Base-by-base conservation (phyloP, 2,329 filamentous ascomycete genomes). In the Colletotrichum eleusines region DNA sequence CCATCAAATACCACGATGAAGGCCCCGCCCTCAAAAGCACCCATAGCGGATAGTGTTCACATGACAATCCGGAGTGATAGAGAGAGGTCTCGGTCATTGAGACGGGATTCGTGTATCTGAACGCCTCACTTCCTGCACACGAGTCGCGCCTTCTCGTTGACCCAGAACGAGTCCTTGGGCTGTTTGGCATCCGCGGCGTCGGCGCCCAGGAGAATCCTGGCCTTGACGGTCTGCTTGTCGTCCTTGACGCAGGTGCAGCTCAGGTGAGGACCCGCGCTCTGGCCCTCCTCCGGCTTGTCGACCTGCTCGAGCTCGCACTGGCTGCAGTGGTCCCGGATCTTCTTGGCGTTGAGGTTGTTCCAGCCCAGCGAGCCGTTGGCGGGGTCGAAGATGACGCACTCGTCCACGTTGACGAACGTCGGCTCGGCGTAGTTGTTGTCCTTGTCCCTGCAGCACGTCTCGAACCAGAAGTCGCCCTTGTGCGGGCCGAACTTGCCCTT, bases 381-480 rank as follows among this genome's bases (percentile, higher is more conserved):
- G 26, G 42, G 55, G 9, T 66, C 55, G 16, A 40, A 66, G n/a
- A 60, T 23, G 26, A 66, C 2, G 40, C 63, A 66, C 35, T 66
- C 26, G 16, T 66, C 55, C 3, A 66, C 38, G 7, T 54, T 62
- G 28, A 66, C 26, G 18, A 12, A 66, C 1, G 63, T 66, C 9
- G 63, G 63, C 46, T 53, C 26, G 33, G 44, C 59, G 35, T 28
- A 66, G 6, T 66, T 38, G 9, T 31, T 28, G 14, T 66, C 18
- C 6, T 26, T 33, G 63, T 66, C 59, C 16, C 42, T 66, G 28
- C 63, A 66, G 63, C 63, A 66, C 12, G 63, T 26, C 23, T 62
- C 63, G 44, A 66, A 61, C 26, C 42, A 66, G 46, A 53, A 51
- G 35, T 53, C 38, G 35, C 57, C 63, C 4, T 53, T 62, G 46